phyloP scores from a whole-genome alignment of 345 rosid species.

The Gossypium raimondii region DNA sequence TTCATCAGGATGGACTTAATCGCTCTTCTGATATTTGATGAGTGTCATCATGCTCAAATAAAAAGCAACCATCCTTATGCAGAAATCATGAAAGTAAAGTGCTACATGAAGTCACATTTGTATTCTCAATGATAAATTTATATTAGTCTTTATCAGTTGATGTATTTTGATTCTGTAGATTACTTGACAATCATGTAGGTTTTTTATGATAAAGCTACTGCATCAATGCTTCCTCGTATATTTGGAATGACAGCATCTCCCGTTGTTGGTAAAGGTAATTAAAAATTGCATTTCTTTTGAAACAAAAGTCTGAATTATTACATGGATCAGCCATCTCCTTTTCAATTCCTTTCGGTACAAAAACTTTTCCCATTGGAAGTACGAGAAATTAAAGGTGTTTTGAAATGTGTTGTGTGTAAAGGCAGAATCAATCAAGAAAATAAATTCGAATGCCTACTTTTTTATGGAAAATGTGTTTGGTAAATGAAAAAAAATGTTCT shows the following conservation, averaged over 20 bases:
- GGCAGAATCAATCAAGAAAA: not conserved
- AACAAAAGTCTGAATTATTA: conserved; percentile 4
- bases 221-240: conserved; percentile 59
- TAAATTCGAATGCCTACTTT: not conserved
- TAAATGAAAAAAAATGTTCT: not conserved
- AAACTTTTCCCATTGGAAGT: not conserved
- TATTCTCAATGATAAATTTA: not conserved
- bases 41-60: conserved; percentile 94
- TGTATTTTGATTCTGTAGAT: conserved; percentile 20
- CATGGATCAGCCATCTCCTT: not conserved
- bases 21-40: conserved; percentile 85
- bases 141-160: not conserved
- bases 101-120: conserved; percentile 15
- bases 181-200: conserved; percentile 43
- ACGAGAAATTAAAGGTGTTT: not conserved
- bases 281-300: conserved; percentile 1
- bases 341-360: not conserved
- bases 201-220: conserved; percentile 49
- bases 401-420: conserved; percentile 3
- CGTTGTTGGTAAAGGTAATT: conserved; percentile 82
- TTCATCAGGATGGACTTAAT: conserved; percentile 84
- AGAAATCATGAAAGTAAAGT: conserved; percentile 77
- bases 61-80: conserved; percentile 85
- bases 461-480: not conserved
- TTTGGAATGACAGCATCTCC: conserved; percentile 99